phyloP scores from a whole-genome alignment of 768 basidiomycete species.

The Pisolithus tinctorius region DNA sequence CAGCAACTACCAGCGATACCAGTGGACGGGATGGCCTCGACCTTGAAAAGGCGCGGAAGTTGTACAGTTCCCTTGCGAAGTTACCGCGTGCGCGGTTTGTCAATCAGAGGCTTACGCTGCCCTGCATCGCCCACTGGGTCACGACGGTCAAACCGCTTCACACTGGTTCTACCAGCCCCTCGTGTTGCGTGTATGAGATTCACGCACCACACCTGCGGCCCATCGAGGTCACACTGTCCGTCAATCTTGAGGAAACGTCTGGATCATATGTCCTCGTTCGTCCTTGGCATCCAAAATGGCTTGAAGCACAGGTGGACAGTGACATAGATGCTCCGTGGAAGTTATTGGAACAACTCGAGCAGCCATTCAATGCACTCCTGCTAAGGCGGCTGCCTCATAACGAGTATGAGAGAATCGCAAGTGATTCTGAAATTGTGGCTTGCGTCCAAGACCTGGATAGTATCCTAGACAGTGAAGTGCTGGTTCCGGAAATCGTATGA shows the following conservation, averaged over 20 bases:
- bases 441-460: not conserved
- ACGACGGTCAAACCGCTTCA: too few relatives aligned
- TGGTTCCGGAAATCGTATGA: too few relatives aligned
- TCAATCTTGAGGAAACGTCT: too few relatives aligned
- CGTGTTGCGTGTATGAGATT: too few relatives aligned
- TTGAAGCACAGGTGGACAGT: not conserved
- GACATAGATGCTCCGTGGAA: not conserved
- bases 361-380: not conserved
- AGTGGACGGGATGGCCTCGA: not conserved
- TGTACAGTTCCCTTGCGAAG: not conserved
- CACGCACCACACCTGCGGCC: too few relatives aligned
- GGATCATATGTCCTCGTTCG: too few relatives aligned
- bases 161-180: too few relatives aligned
- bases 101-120: too few relatives aligned
- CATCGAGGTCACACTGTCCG: too few relatives aligned
- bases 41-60: not conserved
- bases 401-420: not conserved
- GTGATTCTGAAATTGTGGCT: not conserved
- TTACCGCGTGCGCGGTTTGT: not conserved
- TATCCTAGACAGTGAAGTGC: too few relatives aligned
- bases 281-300: not conserved
- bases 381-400: not conserved
- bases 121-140: too few relatives aligned
- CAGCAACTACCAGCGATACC: not conserved
- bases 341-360: not conserved